These are phyloP conservation scores for Cordyceps tenuipes DNA, from an alignment of 2,329 filamentous ascomycete species.

Conservation along the genomic window DNA sequence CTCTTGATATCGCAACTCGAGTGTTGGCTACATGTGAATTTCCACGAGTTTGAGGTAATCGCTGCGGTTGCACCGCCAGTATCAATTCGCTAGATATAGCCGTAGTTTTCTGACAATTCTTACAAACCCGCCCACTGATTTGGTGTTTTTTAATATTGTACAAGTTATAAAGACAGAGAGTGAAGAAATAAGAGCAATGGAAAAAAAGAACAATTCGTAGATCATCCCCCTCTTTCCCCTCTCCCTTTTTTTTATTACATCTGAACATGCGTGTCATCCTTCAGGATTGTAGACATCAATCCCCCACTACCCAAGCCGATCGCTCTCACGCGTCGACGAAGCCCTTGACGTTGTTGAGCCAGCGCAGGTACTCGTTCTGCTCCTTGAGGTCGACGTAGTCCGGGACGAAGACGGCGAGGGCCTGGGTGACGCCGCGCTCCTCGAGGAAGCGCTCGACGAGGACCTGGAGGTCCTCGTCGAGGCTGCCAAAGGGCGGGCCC, in stretches of 20 bases:
- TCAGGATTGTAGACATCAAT: no score
- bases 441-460: constrained; percentile 90
- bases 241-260: not conserved
- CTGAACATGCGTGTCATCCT: not conserved
- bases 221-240: not conserved
- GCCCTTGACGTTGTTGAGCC: constrained; percentile 79
- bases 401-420: constrained; percentile 81
- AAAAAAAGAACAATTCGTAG: not conserved
- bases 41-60: not conserved
- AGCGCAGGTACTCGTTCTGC: constrained; percentile 90
- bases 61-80: not conserved
- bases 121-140: constrained; percentile 4
- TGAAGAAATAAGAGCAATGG: constrained; percentile 3
- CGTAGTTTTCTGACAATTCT: not conserved
- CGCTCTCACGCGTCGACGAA: constrained; percentile 65
- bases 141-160: constrained; percentile 11
- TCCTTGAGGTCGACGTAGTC: constrained; percentile 98
- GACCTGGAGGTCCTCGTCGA: constrained; percentile 92
- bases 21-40: not conserved
- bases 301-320: not conserved
- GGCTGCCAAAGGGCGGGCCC: constrained; percentile 84
- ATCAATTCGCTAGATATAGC: constrained; percentile 8
- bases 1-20: not conserved
- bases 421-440: constrained; percentile 83
- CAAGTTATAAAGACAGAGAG: constrained; percentile 14